Percentiles rank a stretch among this genome's conserved stretches.
phyloP scores from a whole-genome alignment of 306 rosid species.

The Luffa aegyptiaca region DNA sequence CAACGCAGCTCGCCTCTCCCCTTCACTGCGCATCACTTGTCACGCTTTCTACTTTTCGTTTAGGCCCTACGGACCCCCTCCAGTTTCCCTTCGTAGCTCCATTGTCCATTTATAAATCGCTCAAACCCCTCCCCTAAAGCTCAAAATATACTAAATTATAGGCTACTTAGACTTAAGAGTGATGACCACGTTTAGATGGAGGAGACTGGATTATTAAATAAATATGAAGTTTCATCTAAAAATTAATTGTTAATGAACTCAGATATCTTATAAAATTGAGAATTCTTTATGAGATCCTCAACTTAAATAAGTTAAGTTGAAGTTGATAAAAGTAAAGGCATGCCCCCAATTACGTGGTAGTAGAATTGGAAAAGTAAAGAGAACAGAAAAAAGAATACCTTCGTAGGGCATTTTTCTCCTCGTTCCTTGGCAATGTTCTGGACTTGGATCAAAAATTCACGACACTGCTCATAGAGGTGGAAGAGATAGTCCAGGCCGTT shows the following conservation, averaged over 20 bases:
- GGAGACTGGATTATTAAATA: not conserved
- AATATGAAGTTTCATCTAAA: too few species aligned
- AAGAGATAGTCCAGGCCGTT: slow-evolving; percentile 92
- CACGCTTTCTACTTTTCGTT: slow-evolving; percentile 7
- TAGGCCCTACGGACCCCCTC: not conserved
- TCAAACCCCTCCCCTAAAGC: not conserved
- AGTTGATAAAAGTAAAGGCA: not conserved
- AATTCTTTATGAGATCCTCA: too few species aligned
- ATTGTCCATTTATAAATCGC: not conserved
- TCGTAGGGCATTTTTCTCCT: slow-evolving; percentile 97
- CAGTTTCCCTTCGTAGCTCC: not conserved
- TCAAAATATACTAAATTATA: not conserved
- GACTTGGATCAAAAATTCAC: slow-evolving; percentile 74
- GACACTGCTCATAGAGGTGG: slow-evolving; percentile 91
- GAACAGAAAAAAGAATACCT: slow-evolving; percentile 28
- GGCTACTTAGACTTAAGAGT: not conserved
- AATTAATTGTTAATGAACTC: too few species aligned
- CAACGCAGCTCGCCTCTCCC: not conserved
- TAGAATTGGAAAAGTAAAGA: not conserved
- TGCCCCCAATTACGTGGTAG: not conserved
- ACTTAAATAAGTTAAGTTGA: not conserved
- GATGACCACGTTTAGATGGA: not conserved
- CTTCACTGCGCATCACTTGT: slow-evolving; percentile 2
- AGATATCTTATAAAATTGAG: too few species aligned
- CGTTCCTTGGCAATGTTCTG: slow-evolving; percentile 81